Percentiles rank a stretch among this genome's conserved stretches.
Evolutionary conservation across 148 eudicot genomes (phyloP).

Genomic region (Arctostaphylos glauca): DNA sequence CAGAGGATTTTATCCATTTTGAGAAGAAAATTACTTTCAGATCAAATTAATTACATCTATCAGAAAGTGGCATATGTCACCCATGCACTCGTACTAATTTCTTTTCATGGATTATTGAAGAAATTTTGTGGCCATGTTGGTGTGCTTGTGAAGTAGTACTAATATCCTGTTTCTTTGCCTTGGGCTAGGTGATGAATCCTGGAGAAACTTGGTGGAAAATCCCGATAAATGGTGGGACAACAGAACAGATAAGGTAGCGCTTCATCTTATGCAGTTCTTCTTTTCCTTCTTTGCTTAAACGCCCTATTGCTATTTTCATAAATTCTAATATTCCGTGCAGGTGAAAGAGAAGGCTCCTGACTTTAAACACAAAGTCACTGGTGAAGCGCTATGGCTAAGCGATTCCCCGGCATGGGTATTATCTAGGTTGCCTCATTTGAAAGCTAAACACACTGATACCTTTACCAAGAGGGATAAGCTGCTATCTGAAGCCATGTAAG

Average conservation of each 20-base stretch:
- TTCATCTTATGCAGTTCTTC: not conserved
- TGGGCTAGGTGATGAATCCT: constrained; percentile 23
- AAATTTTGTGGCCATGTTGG: not conserved
- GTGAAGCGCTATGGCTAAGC: constrained; percentile 42
- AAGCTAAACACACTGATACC: constrained; percentile 7
- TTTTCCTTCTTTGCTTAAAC: not conserved
- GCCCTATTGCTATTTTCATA: not conserved
- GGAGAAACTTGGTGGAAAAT: constrained; percentile 50
- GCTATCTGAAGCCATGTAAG: not conserved
- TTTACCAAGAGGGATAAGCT: not conserved
- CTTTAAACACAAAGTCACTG: constrained; percentile 42
- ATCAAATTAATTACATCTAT: not conserved
- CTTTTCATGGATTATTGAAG: not conserved
- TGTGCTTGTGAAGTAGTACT: not conserved
- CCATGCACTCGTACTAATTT: not conserved
- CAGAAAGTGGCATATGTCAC: not conserved
- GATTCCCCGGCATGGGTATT: constrained; percentile 37
- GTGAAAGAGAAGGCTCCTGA: constrained; percentile 34
- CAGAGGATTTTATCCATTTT: not conserved
- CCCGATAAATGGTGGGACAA: constrained; percentile 59
- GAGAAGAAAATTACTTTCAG: not conserved
- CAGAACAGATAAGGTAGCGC: constrained; percentile 32
- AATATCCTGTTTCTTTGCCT: not conserved
- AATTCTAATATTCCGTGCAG: constrained; percentile 12
- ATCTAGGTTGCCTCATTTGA: constrained; percentile 36